Conservation (phyloP, 106 monocot genomes). For the Gastrodia elata region DNA sequence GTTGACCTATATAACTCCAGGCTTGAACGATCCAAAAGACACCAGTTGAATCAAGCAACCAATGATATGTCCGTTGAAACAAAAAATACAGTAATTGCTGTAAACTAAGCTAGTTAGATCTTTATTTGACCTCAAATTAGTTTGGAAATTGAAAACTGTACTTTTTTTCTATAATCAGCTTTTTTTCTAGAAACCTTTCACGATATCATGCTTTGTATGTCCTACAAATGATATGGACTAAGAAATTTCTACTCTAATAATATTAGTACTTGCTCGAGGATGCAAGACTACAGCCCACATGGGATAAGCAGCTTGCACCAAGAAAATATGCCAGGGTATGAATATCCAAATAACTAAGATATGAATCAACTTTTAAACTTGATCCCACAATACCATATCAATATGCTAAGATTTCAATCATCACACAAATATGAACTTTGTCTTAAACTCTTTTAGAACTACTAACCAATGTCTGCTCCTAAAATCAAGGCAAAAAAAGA, state of each 20-base stretch:
- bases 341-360: background rate
- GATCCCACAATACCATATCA: background rate
- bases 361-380: background rate
- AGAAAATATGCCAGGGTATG: background rate
- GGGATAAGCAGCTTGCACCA: background rate
- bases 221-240: background rate
- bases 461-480: background rate
- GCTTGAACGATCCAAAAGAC: background rate
- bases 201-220: background rate
- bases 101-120: no score
- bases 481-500: background rate
- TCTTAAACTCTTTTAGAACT: background rate
- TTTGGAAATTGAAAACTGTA: no score
- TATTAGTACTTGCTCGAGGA: background rate
- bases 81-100: no score
- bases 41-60: no score
- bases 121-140: no score
- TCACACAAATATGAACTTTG: background rate
- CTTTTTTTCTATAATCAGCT: background rate
- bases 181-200: background rate
- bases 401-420: background rate
- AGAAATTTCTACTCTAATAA: background rate
- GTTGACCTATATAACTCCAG: background rate
- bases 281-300: background rate
- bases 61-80: no score